phyloP scores from a whole-genome alignment of 2,329 filamentous ascomycete genomes.

The Lecanosticta acicola region DNA sequence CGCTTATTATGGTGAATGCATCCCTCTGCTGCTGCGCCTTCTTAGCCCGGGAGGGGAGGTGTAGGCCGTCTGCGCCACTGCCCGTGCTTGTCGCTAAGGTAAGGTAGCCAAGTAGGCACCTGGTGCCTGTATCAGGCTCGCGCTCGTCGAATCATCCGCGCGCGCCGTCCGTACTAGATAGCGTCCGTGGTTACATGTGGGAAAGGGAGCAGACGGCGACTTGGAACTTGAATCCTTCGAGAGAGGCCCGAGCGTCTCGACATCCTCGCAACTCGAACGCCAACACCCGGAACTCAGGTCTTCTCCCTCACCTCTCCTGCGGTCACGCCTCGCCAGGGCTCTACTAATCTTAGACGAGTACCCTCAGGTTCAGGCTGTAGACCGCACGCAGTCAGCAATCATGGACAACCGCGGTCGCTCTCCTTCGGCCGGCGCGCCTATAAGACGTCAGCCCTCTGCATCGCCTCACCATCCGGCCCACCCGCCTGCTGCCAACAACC shows the following conservation, averaged over 20 bases:
- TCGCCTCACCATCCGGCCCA: constrained; percentile 25
- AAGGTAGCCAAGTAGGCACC: neutral
- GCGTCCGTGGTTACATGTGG: too few relatives aligned
- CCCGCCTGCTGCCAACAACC: constrained; percentile 15
- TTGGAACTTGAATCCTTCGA: neutral
- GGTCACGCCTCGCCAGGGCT: neutral
- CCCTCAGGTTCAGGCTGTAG: neutral
- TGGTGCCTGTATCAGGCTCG: neutral
- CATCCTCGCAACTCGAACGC: too few relatives aligned
- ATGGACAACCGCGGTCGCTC: constrained; percentile 22
- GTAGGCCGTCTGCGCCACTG: neutral
- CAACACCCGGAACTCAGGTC: too few relatives aligned
- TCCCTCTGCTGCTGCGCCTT: neutral
- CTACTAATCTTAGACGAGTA: neutral
- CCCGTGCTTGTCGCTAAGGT: neutral
- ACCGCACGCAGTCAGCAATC: neutral
- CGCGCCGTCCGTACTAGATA: too few relatives aligned
- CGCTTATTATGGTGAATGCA: too few relatives aligned
- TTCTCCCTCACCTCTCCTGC: too few relatives aligned
- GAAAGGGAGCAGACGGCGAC: neutral
- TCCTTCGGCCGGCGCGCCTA: constrained; percentile 22
- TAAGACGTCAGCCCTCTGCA: constrained; percentile 28
- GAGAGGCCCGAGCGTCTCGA: neutral
- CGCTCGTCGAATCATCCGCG: neutral
- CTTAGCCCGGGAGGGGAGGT: neutral